Evolutionary conservation across 2,329 filamentous ascomycete genomes (phyloP).

Genomic region (Trichoderma semiorbis): DNA sequence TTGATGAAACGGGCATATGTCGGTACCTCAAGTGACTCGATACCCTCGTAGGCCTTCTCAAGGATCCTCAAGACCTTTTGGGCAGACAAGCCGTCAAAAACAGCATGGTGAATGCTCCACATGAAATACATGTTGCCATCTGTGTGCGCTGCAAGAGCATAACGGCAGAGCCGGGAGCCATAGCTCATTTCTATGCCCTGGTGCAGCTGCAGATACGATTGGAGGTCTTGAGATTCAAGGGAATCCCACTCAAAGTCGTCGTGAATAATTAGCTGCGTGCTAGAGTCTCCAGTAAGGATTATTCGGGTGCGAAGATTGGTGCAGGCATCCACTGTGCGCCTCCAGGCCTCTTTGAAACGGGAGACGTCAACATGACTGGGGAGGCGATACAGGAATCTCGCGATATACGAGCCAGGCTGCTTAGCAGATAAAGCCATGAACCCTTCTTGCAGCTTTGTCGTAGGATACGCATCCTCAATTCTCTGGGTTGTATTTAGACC

Average conservation of each 20-base stretch:
- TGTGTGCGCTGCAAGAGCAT: background rate
- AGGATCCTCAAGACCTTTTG: background rate
- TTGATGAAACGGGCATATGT: slow-evolving; percentile 9
- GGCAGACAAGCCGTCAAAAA: slow-evolving; percentile 23
- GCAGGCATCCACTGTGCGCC: slow-evolving; percentile 16
- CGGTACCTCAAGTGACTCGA: background rate
- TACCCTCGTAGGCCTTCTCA: background rate
- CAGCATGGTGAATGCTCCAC: slow-evolving; percentile 18
- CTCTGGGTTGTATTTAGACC: background rate
- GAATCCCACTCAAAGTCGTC: slow-evolving; percentile 11
- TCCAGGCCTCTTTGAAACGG: slow-evolving; percentile 22
- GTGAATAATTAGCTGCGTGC: slow-evolving; percentile 18
- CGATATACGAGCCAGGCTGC: slow-evolving; percentile 33
- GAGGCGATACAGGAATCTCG: slow-evolving; percentile 26
- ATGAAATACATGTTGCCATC: slow-evolving; percentile 1
- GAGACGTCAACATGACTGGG: slow-evolving; percentile 22
- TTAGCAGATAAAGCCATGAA: slow-evolving; percentile 30
- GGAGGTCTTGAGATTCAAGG: background rate
- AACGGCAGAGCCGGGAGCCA: background rate
- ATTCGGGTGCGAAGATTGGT: slow-evolving; percentile 24
- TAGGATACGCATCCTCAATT: slow-evolving; percentile 23
- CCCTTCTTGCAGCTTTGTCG: slow-evolving; percentile 23
- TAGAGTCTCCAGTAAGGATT: background rate
- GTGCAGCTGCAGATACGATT: background rate
- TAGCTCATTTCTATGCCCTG: background rate